Conservation (phyloP, 441 rosid species). For the Arabidopsis hybrid region DNA sequence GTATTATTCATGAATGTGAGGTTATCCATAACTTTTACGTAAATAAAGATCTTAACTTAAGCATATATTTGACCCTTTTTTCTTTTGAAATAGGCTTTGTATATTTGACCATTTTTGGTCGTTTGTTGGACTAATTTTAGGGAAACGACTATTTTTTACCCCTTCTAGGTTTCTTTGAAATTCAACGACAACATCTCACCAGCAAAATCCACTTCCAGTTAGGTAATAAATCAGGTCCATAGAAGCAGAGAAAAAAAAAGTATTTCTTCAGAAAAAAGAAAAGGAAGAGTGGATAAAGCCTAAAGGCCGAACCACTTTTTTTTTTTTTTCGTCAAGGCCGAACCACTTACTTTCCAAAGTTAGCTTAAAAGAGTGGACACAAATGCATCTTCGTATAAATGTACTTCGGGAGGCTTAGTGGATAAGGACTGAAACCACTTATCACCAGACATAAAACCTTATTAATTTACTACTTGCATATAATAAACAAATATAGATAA, state of each 20-base stretch:
- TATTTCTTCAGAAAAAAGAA: not conserved
- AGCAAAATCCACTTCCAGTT: not conserved
- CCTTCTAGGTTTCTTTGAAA: not conserved
- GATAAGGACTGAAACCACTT: slow-evolving; percentile 18
- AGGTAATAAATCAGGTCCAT: not conserved
- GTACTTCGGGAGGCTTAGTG: not conserved
- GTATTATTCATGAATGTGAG: not conserved
- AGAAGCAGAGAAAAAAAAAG: not conserved
- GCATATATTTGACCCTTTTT: not conserved
- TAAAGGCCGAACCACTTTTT: no score
- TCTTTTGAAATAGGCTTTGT: no score
- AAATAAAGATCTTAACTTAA: not conserved
- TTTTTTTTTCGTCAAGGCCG: no score
- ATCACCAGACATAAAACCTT: slow-evolving; percentile 13
- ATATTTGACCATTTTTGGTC: not conserved
- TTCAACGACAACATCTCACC: not conserved
- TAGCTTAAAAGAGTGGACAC: slow-evolving; percentile 12
- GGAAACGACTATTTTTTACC: not conserved
- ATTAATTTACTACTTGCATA: slow-evolving; percentile 5
- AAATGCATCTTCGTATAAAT: slow-evolving; percentile 6
- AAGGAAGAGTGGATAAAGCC: not conserved
- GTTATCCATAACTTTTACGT: not conserved
- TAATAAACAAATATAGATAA: not conserved
- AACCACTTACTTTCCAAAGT: not conserved
- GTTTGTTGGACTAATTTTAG: not conserved